Base-by-base conservation (phyloP, 2,329 filamentous ascomycete genomes). In the Fusarium anguioides region DNA sequence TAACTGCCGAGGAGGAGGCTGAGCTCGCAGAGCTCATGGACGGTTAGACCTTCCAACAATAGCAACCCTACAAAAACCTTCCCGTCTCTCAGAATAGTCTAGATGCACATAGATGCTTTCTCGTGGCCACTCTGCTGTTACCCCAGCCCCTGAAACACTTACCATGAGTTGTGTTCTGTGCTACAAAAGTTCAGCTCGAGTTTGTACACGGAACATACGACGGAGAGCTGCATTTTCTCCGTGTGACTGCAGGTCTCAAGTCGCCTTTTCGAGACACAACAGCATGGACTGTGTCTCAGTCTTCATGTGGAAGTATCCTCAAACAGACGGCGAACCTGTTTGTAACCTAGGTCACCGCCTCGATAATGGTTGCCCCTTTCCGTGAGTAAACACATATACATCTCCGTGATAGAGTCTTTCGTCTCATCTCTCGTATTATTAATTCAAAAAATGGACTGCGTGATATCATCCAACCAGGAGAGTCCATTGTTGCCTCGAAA, bases 21-120 rank as follows among this genome's bases (percentile, higher is more conserved):
- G 96, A 98, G 78, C 82, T 99, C 67, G 94, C 93, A 15, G 96
- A 94, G 67, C 80, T 99, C 76, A 92, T 99, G 92, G 93, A 90
- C 64, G 89, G 92, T 65, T 85, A 77, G 67, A 56, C 33, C 20
- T 23, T 27, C 10, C 50, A 20, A 29, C 7, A 33, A 51, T 51
- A 36, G 27, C 27, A 50, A 49, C 17, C 31, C 27, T 42, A 29
- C 15, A 36, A 51, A 49, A 12, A 36, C 17, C 36, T 29, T 23
- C 14, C 12, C 24, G 20, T 21, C 17, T n/a, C 40, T 29, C 20
- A 23, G 31, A 37, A 42, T 41, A 45, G 14, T 33, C 36, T 36
- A 44, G 21, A 53, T 48, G 23, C 21, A 39, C 23, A 40, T 18
- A 33, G 5, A 31, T 29, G 10, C 18, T 37, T 12, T 33, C 33